phyloP scores from a whole-genome alignment of 2,329 filamentous ascomycete species.

The Pestalotiopsis sp. region DNA sequence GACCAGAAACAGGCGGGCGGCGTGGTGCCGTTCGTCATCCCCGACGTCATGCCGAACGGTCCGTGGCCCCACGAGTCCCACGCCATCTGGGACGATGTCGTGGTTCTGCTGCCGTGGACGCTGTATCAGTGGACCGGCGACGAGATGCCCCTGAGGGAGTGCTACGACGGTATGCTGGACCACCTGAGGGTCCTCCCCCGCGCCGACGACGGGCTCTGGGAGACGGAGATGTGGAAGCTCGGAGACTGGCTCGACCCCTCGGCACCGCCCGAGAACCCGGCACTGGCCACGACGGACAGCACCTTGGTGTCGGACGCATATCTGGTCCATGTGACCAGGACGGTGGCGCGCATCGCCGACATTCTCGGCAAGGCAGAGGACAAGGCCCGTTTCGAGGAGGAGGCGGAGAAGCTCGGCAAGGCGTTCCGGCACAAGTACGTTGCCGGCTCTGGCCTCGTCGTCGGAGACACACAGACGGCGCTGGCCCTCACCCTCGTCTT shows the following conservation, averaged over 20 bases:
- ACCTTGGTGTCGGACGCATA: conserved; percentile 38
- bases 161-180: conserved; percentile 31
- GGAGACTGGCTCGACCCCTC: conserved; percentile 43
- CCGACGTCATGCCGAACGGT: conserved; percentile 6
- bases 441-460: conserved; percentile 14
- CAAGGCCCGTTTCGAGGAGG: not conserved
- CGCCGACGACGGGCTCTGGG: conserved; percentile 33
- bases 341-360: not conserved
- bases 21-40: conserved; percentile 4
- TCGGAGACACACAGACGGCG: conserved; percentile 21
- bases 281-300: conserved; percentile 30
- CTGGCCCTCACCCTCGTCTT: conserved; percentile 20
- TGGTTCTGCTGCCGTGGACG: conserved; percentile 30
- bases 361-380: not conserved
- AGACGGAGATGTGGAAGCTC: conserved; percentile 30
- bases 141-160: conserved; percentile 23
- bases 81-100: conserved; percentile 34
- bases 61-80: conserved; percentile 18
- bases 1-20: conserved; percentile 12
- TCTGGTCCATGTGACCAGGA: conserved; percentile 23
- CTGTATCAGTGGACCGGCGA: conserved; percentile 32
- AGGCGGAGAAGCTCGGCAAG: not conserved
- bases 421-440: conserved; percentile 17
- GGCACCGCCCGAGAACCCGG: conserved; percentile 34
- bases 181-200: conserved; percentile 24